phyloP scores from a whole-genome alignment of 2,329 filamentous ascomycete genomes.

The Fusarium robinianum region DNA sequence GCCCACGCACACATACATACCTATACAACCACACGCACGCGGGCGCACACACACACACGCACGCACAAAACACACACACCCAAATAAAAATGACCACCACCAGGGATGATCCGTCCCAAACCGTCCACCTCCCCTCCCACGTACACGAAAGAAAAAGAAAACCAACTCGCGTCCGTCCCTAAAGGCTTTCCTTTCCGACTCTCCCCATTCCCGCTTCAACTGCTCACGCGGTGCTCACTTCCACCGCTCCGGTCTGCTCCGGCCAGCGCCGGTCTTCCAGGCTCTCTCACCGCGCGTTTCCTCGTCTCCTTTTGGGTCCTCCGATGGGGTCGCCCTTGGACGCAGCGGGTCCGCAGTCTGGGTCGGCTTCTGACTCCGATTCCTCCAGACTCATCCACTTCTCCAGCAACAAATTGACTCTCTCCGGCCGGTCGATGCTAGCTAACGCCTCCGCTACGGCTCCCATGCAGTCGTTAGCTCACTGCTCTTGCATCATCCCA shows the following conservation, averaged over 20 bases:
- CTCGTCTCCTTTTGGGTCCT: conserved; percentile 18
- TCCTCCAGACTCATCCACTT: conserved; percentile 14
- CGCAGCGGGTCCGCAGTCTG: conserved; percentile 23
- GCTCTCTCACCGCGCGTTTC: conserved; percentile 23
- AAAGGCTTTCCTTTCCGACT: background rate
- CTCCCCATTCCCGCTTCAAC: conserved; percentile 11
- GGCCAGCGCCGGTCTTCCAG: conserved; percentile 15
- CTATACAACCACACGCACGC: no score
- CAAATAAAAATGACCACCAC: no score
- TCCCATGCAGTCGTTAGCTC: conserved; percentile 13
- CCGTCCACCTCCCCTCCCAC: no score
- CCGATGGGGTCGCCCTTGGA: conserved; percentile 27
- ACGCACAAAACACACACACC: no score
- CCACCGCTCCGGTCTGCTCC: conserved; percentile 31
- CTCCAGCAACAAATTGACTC: conserved; percentile 19
- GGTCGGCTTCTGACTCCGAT: conserved; percentile 15
- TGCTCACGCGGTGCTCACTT: conserved; percentile 14
- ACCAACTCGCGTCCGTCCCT: background rate
- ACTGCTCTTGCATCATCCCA: conserved; percentile 12
- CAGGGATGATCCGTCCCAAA: background rate
- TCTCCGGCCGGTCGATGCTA: conserved; percentile 5
- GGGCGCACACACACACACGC: no score
- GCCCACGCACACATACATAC: no score
- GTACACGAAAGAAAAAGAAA: no score
- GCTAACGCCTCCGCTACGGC: conserved; percentile 22